Conservation (phyloP, 257 asterid species). For the Euphrasia confusa region DNA sequence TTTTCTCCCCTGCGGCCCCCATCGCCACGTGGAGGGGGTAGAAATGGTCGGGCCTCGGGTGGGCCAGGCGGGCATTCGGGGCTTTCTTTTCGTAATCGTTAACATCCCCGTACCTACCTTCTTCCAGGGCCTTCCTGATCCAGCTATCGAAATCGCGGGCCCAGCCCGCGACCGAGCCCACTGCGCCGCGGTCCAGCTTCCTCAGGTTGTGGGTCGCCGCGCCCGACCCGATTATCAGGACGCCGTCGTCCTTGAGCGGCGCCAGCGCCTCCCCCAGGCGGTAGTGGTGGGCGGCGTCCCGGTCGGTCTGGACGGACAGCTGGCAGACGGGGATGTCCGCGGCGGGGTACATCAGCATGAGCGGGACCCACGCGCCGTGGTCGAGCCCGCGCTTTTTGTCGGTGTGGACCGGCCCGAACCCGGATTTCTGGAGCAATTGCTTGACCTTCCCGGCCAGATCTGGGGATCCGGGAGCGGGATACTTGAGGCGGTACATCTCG, state of each 20-base stretch:
- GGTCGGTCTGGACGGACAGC: slow-evolving; percentile 49
- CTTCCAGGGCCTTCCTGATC: slow-evolving; percentile 39
- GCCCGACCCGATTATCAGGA: slow-evolving; percentile 42
- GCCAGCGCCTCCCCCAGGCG: slow-evolving; percentile 43
- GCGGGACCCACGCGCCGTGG: slow-evolving; percentile 70
- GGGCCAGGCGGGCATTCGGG: slow-evolving; percentile 46
- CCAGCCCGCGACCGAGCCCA: slow-evolving; percentile 36
- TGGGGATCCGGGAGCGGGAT: slow-evolving; percentile 52
- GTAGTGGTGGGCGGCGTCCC: slow-evolving; percentile 45
- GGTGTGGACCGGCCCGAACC: slow-evolving; percentile 36
- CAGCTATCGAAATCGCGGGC: slow-evolving; percentile 45
- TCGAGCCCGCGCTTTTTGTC: slow-evolving; percentile 52
- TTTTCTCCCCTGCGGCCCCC: slow-evolving; percentile 54
- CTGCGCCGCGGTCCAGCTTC: slow-evolving; percentile 18
- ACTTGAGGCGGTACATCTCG: slow-evolving; percentile 44
- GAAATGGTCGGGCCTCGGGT: slow-evolving; percentile 54
- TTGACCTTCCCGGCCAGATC: slow-evolving; percentile 33
- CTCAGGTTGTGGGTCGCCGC: slow-evolving; percentile 50
- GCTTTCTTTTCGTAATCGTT: slow-evolving; percentile 43
- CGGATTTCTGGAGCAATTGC: slow-evolving; percentile 31
- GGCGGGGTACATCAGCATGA: slow-evolving; percentile 62
- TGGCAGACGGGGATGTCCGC: slow-evolving; percentile 59
- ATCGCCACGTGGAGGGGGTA: slow-evolving; percentile 63
- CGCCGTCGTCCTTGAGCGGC: slow-evolving; percentile 44
- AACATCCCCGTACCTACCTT: slow-evolving; percentile 46